Base-by-base conservation (phyloP, 176 grass and related monocot species). In the Aegilops longissima region DNA sequence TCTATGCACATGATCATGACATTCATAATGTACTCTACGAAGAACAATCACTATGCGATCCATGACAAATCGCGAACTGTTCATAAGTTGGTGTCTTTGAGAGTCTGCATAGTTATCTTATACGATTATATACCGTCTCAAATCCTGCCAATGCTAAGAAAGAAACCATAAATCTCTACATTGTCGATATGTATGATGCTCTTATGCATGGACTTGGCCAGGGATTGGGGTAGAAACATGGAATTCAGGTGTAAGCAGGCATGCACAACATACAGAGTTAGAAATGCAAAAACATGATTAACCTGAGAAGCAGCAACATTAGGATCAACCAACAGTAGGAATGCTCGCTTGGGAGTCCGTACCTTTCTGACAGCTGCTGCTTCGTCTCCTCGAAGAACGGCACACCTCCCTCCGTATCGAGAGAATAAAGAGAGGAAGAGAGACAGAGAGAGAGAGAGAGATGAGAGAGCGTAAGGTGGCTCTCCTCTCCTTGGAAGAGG, bases 401-500 rank as follows among this genome's bases (percentile, higher is more conserved):
- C 44, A 8, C 9, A 29, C 63, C 44, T 85, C 52, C 5, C 44
- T 85, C 54, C 3, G 34, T 18, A 35, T 17, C 17, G n/a, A 17
- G 16, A 27, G 25, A 29, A 52, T 14, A 51, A 38, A 76, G 49
- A 20, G 8, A 12, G 76, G 39, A 40, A 34, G 45, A 1, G 42
- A 59, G 62, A 21, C 30, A 33, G 29, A 31, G 82, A 66, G 5
- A 69, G 21, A 54, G 82, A 66, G 5, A 69, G 16, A 72, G 61
- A 54, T 49, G 88, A n/a, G 82, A 52, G 86, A 25, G 14, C 18
- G 77, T 38, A 74, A 58, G 77, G 13, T 17, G 35, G 10, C 34
- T 87, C 80, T 68, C 21, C 76, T 68, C 80, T 68, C 21, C 76
- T 68, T 84, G 63, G 78, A 40, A 47, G 70, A 63, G 21, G 85